A percentile compares a stretch with the other conserved stretches of the same genome.
Conservation (phyloP, 306 rosid species). For the Rosa lucieae region DNA sequence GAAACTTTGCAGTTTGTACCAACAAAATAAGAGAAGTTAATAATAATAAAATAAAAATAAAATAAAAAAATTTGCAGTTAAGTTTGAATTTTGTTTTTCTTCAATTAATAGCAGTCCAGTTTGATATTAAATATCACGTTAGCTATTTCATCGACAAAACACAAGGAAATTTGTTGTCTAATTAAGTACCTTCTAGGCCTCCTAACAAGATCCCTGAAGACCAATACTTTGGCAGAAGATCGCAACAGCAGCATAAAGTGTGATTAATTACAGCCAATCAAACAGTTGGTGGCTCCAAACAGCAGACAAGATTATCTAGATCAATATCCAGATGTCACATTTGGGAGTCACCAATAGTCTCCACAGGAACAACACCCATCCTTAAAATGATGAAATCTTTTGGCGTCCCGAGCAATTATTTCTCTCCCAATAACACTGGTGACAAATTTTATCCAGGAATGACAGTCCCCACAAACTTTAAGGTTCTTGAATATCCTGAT, state of each 20-base stretch:
- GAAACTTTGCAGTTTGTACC: no score
- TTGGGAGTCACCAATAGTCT: conserved; percentile 57
- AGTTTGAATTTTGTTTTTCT: background rate
- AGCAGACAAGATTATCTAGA: background rate
- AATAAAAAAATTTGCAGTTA: background rate
- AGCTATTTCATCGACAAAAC: background rate
- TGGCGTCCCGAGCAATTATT: conserved; percentile 59
- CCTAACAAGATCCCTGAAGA: background rate
- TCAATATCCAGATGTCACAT: conserved; percentile 9
- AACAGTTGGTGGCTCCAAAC: conserved; percentile 1
- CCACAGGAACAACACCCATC: conserved; percentile 64
- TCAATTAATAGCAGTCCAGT: background rate
- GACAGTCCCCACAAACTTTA: conserved; percentile 69
- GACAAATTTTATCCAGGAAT: conserved; percentile 57
- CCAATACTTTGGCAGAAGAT: conserved; percentile 1
- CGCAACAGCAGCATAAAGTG: background rate
- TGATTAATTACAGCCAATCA: background rate
- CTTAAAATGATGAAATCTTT: conserved; percentile 64
- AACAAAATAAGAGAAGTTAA: no score
- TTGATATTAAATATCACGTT: background rate
- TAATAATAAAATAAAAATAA: no score
- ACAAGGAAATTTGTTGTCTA: background rate
- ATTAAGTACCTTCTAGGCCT: conserved; percentile 7
- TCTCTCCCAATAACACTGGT: conserved; percentile 49
- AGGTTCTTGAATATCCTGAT: conserved; percentile 71